Percentiles rank a stretch among this genome's conserved stretches.
Evolutionary conservation across 495 filamentous ascomycete genomes (phyloP).

Genomic region (Podospora bellae-mahoneyi): DNA sequence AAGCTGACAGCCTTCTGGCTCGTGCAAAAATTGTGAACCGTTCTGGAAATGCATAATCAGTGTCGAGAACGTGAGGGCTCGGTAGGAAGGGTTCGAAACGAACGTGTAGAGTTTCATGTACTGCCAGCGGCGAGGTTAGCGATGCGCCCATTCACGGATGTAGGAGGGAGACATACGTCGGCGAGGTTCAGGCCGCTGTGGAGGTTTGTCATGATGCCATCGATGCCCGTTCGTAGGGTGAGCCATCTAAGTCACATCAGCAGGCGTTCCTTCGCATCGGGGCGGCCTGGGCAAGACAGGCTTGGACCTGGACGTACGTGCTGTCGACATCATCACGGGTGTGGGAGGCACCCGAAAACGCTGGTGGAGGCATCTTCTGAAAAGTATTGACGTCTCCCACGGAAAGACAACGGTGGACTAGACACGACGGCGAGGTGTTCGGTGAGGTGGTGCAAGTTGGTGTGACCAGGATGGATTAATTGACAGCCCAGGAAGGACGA

Average conservation of each 20-base stretch:
- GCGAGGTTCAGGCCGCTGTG: conserved; percentile 90
- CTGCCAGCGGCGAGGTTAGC: conserved; percentile 26
- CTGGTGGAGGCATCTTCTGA: conserved; percentile 28
- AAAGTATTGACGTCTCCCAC: background rate
- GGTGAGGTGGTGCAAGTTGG: background rate
- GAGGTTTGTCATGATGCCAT: conserved; percentile 87
- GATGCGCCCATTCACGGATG: conserved; percentile 14
- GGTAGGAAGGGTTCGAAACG: conserved; percentile 28
- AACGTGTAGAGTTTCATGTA: conserved; percentile 99
- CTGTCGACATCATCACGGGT: conserved; percentile 78
- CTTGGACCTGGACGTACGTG: conserved; percentile 59
- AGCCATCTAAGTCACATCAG: conserved; percentile 63
- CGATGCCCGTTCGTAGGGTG: conserved; percentile 81
- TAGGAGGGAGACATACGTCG: conserved; percentile 55
- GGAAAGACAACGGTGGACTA: background rate
- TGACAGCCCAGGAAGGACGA: background rate
- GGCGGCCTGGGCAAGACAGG: background rate
- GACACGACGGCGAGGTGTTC: background rate
- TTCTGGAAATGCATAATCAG: conserved; percentile 50
- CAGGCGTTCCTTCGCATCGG: background rate
- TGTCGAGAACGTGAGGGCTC: background rate
- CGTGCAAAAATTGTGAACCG: conserved; percentile 98
- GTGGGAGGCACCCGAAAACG: conserved; percentile 47
- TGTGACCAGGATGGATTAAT: background rate
- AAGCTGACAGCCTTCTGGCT: conserved; percentile 81